phyloP scores from a whole-genome alignment of 2,329 filamentous ascomycete genomes.

The Fusarium keratoplasticum region DNA sequence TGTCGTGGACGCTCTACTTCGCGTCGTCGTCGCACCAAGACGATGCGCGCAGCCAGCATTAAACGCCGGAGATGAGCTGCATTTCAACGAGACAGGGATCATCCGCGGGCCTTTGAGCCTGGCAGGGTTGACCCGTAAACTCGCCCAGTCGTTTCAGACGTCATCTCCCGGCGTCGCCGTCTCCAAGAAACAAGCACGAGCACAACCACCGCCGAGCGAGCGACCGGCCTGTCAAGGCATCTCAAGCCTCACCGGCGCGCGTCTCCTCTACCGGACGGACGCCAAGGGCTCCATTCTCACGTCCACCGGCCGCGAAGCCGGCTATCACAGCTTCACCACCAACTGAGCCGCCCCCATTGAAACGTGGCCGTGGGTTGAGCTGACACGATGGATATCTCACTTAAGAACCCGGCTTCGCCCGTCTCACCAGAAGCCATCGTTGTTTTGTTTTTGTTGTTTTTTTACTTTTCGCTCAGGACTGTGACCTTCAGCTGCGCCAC shows the following conservation, averaged over 20 bases:
- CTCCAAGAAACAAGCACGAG: constrained; percentile 20
- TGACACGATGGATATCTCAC: neutral
- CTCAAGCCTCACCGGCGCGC: neutral
- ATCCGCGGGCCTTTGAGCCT: constrained; percentile 44
- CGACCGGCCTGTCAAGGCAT: neutral
- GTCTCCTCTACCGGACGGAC: neutral
- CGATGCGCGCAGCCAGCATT: constrained; percentile 34
- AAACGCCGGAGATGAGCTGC: constrained; percentile 44
- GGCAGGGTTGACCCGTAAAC: constrained; percentile 33
- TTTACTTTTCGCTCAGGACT: constrained; percentile 10
- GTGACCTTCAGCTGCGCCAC: constrained; percentile 19
- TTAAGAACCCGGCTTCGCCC: neutral
- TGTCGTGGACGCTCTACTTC: neutral
- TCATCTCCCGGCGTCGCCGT: constrained; percentile 42
- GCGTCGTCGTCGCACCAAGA: constrained; percentile 7
- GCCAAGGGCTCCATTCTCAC: neutral
- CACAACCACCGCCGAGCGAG: neutral
- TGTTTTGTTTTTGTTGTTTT: constrained; percentile 4
- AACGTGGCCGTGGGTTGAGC: constrained; percentile 1
- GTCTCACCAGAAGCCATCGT: constrained; percentile 1
- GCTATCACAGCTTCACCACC: neutral
- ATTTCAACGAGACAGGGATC: constrained; percentile 39
- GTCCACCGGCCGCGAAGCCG: neutral
- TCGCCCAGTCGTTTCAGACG: constrained; percentile 41
- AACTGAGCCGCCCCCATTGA: neutral